These are phyloP conservation scores for Priceomyces carsonii DNA, from an alignment of 805 yeast genomes.

Conservation along the genomic window DNA sequence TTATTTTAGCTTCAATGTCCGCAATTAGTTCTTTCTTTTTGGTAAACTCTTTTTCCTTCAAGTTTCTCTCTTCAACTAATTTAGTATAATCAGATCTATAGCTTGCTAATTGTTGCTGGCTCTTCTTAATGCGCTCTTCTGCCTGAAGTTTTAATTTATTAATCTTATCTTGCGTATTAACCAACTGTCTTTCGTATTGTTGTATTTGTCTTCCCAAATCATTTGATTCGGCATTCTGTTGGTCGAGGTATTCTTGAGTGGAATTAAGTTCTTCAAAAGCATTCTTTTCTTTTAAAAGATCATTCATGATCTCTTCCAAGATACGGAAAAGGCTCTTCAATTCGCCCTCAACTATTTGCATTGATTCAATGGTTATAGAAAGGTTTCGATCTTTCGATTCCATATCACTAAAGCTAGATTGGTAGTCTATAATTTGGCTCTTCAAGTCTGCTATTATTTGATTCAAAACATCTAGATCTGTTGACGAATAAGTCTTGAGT, in stretches of 20 bases:
- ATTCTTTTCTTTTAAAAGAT: slow-evolving; percentile 44
- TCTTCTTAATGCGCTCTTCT: slow-evolving; percentile 43
- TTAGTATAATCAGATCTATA: slow-evolving; percentile 49
- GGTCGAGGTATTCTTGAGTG: slow-evolving; percentile 43
- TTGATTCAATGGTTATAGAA: slow-evolving; percentile 56
- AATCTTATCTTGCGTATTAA: slow-evolving; percentile 49
- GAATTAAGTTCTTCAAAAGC: slow-evolving; percentile 36
- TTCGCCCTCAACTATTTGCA: slow-evolving; percentile 44
- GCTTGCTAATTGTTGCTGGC: slow-evolving; percentile 42
- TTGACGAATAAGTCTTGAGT: slow-evolving; percentile 58
- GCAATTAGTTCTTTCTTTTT: slow-evolving; percentile 49
- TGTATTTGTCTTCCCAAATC: slow-evolving; percentile 44
- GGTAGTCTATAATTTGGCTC: slow-evolving; percentile 41
- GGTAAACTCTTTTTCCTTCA: slow-evolving; percentile 49
- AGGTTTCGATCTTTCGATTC: slow-evolving; percentile 54
- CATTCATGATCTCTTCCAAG: slow-evolving; percentile 51
- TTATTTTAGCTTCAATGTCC: slow-evolving; percentile 41
- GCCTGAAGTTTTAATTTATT: slow-evolving; percentile 45
- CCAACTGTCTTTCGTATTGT: slow-evolving; percentile 52
- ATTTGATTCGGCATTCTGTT: slow-evolving; percentile 33
- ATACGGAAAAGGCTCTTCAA: slow-evolving; percentile 47
- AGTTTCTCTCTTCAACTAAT: slow-evolving; percentile 48
- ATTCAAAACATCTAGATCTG: slow-evolving; percentile 56
- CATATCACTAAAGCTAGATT: slow-evolving; percentile 15
- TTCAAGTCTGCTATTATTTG: slow-evolving; percentile 55